phyloP scores from a whole-genome alignment of 257 asterid species.

The Mentha longifolia region DNA sequence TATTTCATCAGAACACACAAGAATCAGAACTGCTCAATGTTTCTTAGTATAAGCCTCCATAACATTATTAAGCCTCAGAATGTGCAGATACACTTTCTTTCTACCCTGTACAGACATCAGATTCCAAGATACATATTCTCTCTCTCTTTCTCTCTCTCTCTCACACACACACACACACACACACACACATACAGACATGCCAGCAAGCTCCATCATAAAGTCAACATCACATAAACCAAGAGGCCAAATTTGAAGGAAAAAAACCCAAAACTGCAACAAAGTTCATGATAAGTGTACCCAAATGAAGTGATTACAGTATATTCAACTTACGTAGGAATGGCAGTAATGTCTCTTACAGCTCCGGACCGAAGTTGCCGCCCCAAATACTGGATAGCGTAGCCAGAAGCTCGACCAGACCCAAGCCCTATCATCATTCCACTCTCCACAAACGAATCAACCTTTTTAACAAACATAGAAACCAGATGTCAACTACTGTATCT shows the following conservation, averaged over 20 bases:
- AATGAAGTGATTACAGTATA: neutral
- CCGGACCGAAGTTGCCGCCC: constrained; percentile 73
- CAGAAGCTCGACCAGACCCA: constrained; percentile 75
- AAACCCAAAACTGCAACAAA: constrained; percentile 9
- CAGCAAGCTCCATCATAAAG: neutral
- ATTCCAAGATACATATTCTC: neutral
- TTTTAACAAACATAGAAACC: constrained; percentile 25
- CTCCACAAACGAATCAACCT: constrained; percentile 78
- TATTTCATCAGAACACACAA: neutral
- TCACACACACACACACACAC: neutral
- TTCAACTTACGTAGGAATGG: constrained; percentile 61
- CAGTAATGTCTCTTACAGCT: constrained; percentile 53
- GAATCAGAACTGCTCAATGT: neutral
- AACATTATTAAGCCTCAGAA: constrained; percentile 8
- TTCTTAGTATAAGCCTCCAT: neutral
- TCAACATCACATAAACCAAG: neutral
- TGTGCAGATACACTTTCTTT: neutral
- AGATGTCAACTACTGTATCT: constrained; percentile 17
- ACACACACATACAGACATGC: neutral
- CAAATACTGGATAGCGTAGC: constrained; percentile 67
- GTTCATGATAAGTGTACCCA: neutral
- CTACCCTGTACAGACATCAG: neutral
- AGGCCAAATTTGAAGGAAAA: neutral
- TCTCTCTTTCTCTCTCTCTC: neutral
- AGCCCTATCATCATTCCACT: constrained; percentile 77